These are phyloP conservation scores for Psilocybe cubensis DNA, from an alignment of 768 basidiomycete species.

Conservation along the genomic window DNA sequence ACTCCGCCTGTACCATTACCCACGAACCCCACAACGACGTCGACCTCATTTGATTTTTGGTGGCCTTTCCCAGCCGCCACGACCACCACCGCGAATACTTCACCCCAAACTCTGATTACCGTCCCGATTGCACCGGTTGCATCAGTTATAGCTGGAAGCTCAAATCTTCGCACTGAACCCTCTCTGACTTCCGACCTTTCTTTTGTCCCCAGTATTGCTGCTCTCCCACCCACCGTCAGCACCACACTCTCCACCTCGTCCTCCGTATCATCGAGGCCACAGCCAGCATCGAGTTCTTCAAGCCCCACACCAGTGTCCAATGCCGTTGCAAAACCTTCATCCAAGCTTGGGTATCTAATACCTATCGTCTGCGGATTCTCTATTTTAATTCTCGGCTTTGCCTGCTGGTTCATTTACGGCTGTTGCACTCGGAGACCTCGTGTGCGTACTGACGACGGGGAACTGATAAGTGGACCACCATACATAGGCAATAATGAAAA, in stretches of 20 bases:
- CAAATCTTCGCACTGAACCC: background rate
- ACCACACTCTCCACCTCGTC: background rate
- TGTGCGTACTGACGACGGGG: constrained; percentile 21
- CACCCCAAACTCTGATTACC: background rate
- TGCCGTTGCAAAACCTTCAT: background rate
- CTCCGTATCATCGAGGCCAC: background rate
- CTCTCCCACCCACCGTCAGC: background rate
- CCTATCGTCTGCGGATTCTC: constrained; percentile 36
- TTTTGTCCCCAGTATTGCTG: background rate
- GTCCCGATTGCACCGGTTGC: background rate
- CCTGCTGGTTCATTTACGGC: constrained; percentile 40
- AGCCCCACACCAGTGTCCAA: background rate
- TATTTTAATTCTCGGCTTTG: constrained; percentile 30
- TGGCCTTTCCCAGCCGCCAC: constrained; percentile 40
- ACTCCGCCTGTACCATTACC: constrained; percentile 3
- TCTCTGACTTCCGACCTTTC: background rate
- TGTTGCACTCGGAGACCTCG: constrained; percentile 28
- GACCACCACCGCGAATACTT: background rate
- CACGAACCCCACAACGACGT: constrained; percentile 6
- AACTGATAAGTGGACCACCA: constrained; percentile 24
- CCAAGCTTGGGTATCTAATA: constrained; percentile 27
- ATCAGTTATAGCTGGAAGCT: background rate
- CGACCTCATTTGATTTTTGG: constrained; percentile 38
- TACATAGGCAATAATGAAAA: constrained; percentile 17
- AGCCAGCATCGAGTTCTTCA: background rate